These are phyloP conservation scores for Aspergillus sp. DNA, from an alignment of 2,329 filamentous ascomycete genomes.

Conservation along the genomic window DNA sequence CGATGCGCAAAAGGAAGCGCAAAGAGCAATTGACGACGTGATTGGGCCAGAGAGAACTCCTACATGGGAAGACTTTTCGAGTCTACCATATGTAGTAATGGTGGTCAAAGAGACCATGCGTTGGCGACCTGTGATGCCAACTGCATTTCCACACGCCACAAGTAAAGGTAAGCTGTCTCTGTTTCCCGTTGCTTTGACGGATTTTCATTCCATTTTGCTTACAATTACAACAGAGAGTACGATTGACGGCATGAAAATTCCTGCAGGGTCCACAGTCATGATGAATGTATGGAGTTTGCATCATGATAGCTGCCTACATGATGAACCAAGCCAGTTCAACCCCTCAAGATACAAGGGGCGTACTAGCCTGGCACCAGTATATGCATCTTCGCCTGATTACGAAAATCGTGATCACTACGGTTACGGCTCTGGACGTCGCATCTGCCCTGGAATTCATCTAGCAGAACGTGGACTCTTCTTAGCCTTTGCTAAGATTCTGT, in stretches of 20 bases:
- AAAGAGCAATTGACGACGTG: slow-evolving; percentile 47
- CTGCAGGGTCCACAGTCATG: slow-evolving; percentile 39
- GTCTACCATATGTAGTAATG: slow-evolving; percentile 40
- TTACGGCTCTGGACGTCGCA: slow-evolving; percentile 21
- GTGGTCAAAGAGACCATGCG: slow-evolving; percentile 54
- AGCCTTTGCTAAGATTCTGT: slow-evolving; percentile 23
- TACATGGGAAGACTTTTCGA: slow-evolving; percentile 30
- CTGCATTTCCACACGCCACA: slow-evolving; percentile 10
- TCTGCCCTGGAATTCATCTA: slow-evolving; percentile 30
- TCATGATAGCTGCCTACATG: slow-evolving; percentile 18
- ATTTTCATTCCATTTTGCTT: slow-evolving; percentile 1
- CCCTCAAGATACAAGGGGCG: slow-evolving; percentile 25
- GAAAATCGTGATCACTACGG: slow-evolving; percentile 28
- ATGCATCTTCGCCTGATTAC: slow-evolving; percentile 28
- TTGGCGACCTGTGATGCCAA: slow-evolving; percentile 42
- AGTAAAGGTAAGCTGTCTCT: slow-evolving; percentile 3
- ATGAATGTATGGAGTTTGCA: slow-evolving; percentile 48
- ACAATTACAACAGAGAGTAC: background rate
- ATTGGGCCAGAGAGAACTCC: slow-evolving; percentile 46
- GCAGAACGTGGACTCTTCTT: slow-evolving; percentile 27
- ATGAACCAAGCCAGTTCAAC: slow-evolving; percentile 23
- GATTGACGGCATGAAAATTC: slow-evolving; percentile 42
- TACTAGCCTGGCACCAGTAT: slow-evolving; percentile 28
- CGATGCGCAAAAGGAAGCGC: slow-evolving; percentile 30
- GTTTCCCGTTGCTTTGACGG: slow-evolving; percentile 27